Percentiles rank a stretch among this genome's conserved stretches.
phyloP scores from a whole-genome alignment of 306 rosid genomes.

The Quercus alba region DNA sequence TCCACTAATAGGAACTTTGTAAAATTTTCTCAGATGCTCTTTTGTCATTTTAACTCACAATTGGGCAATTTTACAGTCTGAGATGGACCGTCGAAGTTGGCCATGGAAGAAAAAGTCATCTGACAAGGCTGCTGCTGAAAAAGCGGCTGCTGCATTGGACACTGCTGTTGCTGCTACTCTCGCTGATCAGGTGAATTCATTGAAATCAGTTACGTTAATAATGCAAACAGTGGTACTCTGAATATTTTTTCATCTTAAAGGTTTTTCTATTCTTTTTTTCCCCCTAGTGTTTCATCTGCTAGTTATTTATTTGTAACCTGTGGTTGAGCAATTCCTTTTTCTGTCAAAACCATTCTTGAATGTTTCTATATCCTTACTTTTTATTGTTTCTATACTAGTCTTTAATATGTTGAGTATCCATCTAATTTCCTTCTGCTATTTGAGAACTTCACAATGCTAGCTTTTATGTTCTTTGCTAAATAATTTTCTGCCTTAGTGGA shows the following conservation, averaged over 20 bases:
- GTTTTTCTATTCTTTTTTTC: background rate
- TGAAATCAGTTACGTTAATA: background rate
- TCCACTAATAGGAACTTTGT: background rate
- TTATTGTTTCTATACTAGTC: background rate
- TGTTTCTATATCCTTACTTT: background rate
- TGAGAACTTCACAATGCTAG: background rate
- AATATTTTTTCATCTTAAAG: background rate
- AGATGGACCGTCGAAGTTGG: slow-evolving; percentile 93
- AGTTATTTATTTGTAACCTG: background rate
- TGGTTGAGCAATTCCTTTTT: background rate
- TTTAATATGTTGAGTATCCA: background rate
- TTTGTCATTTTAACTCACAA: background rate
- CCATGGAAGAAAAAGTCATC: slow-evolving; percentile 99
- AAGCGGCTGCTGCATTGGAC: slow-evolving; percentile 49
- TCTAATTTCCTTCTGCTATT: slow-evolving; percentile 4
- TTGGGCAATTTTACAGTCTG: slow-evolving; percentile 27
- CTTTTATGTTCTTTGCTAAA: background rate
- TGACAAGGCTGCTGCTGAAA: slow-evolving; percentile 71
- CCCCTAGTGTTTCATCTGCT: background rate
- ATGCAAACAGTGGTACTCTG: background rate
- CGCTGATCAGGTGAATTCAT: slow-evolving; percentile 55
- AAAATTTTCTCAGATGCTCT: slow-evolving; percentile 2
- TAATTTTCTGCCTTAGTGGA: no score
- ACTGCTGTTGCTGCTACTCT: slow-evolving; percentile 39
- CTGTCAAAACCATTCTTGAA: background rate